Conservation (phyloP, 2,329 filamentous ascomycete genomes). For the Pseudocercospora fijiensis region DNA sequence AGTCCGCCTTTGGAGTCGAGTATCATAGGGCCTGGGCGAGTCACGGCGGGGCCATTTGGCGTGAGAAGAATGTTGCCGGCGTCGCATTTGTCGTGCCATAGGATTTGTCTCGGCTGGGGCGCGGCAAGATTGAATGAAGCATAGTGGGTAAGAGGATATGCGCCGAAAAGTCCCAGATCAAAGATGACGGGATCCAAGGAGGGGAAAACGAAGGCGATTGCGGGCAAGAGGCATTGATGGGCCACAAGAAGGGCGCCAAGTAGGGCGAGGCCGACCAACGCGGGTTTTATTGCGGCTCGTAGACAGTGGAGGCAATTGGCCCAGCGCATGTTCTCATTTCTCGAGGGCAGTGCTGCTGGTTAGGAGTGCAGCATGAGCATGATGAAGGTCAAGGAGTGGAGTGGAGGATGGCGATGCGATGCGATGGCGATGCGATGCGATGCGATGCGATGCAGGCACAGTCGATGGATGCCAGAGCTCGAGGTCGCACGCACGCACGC, state of each 20-base stretch:
- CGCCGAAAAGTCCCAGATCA: constrained; percentile 37
- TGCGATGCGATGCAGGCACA: neutral
- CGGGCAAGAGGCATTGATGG: constrained; percentile 34
- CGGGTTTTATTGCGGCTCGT: constrained; percentile 17
- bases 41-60: constrained; percentile 34
- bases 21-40: constrained; percentile 39
- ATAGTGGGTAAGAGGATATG: constrained; percentile 32
- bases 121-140: constrained; percentile 33
- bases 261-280: constrained; percentile 8
- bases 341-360: neutral
- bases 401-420: too few relatives aligned
- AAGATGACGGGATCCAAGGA: constrained; percentile 33
- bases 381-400: neutral
- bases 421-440: too few relatives aligned
- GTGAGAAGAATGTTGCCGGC: constrained; percentile 34
- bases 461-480: too few relatives aligned
- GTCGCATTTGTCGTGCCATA: constrained; percentile 37
- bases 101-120: constrained; percentile 30
- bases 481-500: neutral
- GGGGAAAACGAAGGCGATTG: constrained; percentile 34
- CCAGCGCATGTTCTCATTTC: constrained; percentile 18
- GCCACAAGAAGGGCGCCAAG: constrained; percentile 25
- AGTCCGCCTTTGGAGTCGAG: constrained; percentile 37
- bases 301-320: constrained; percentile 16
- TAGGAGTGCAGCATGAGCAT: neutral